Evolutionary conservation across 805 yeast species (phyloP).

Genomic region (Pichia cabralensis): DNA sequence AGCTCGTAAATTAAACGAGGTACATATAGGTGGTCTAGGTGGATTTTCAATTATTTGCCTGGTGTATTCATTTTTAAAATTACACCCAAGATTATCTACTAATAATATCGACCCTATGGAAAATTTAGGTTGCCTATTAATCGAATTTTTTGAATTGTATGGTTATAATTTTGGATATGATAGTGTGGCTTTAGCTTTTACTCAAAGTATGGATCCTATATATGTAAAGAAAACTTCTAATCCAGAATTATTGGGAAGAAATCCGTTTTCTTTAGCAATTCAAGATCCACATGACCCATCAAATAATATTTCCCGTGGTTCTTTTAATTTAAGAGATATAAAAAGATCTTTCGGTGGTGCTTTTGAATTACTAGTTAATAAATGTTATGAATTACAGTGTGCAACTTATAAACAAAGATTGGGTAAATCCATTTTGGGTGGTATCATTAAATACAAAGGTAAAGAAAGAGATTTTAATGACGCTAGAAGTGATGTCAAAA

Average conservation of each 20-base stretch:
- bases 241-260: constrained; percentile 32
- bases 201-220: constrained; percentile 38
- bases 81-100: constrained; percentile 72
- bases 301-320: constrained; percentile 82
- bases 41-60: constrained; percentile 90
- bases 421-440: constrained; percentile 70
- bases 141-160: constrained; percentile 87
- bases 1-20: constrained; percentile 70
- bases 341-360: constrained; percentile 88
- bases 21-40: constrained; percentile 89
- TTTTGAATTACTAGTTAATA: constrained; percentile 60
- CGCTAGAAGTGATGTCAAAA: constrained; percentile 53
- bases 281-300: constrained; percentile 80
- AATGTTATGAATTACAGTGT: constrained; percentile 62
- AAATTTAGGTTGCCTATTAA: constrained; percentile 75
- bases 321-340: constrained; percentile 69
- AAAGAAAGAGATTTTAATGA: constrained; percentile 68
- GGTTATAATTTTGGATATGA: constrained; percentile 87
- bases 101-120: constrained; percentile 56
- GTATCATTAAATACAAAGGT: constrained; percentile 67
- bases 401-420: constrained; percentile 57
- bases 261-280: constrained; percentile 58
- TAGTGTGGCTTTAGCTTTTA: constrained; percentile 57
- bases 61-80: constrained; percentile 63
- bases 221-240: constrained; percentile 48